Evolutionary conservation across 2,329 filamentous ascomycete genomes (phyloP), one percentile per base, ranked within the genome.

Genomic region (Colletotrichum tanaceti): DNA sequence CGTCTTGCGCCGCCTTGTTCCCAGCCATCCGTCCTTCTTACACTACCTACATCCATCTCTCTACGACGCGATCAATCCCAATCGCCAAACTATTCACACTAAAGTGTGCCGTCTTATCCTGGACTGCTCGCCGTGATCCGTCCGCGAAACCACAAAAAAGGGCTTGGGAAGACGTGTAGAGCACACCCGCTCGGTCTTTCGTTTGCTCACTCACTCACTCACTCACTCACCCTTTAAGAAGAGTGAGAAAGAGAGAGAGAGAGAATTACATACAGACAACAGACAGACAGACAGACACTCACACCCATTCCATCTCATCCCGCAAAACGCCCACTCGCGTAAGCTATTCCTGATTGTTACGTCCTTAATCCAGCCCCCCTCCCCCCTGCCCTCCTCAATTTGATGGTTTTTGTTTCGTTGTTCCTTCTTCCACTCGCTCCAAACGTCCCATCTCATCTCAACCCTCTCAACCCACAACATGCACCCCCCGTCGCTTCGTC

Each of bases 401-500:
- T 18, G 22, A 10, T 24, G 44, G n/a, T 55, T 39, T 49, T 32
- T n/a, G 32, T 44, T 57, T 38, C 61, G 62, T 28, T 57, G 24
- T 41, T 44, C 39, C 54, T 52, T 58, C 50, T n/a, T 57, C 46
- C 38, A 28, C 22, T 47, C 55, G 16, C 35, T 38, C 39, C 54
- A 60, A 55, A 49, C 62, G 32, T 57, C 58, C 47, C 50, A 50
- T 65, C 54, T 49, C 61, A 43, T 68, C 54, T 57, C 65, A 53
- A 53, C 49, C 41, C n/a, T n/a, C n/a, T n/a, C n/a, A n/a, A n/a
- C n/a, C n/a, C 52, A 64, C 57, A 18, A 49, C 44, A 67, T 43
- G 53, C 49, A n/a, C 57, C 60, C 58, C 61, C 60, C 53, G 53
- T 68, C 61, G 54, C 61, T 35, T 68, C 61, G 54, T 68, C 61